Conservation (phyloP, 1,284 basidiomycete genomes). For the Cystobasidiaceae sp. region DNA sequence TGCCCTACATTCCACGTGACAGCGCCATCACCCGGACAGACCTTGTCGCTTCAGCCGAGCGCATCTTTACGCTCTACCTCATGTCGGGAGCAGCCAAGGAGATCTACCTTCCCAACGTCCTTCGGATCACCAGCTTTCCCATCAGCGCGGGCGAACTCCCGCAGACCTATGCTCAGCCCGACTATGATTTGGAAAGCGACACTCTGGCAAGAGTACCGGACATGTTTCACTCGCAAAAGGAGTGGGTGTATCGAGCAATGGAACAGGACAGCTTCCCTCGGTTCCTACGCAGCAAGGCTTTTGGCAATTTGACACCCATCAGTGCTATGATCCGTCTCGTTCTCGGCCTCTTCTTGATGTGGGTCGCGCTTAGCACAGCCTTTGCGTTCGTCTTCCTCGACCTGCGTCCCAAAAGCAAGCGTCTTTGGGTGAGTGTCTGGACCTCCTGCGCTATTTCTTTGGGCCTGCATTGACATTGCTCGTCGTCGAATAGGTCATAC, state of each 20-base stretch:
- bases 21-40: constrained; percentile 83
- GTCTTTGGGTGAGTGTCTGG: constrained; percentile 79
- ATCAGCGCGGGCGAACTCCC: constrained; percentile 59
- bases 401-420: constrained; percentile 75
- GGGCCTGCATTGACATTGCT: neutral
- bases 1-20: constrained; percentile 66
- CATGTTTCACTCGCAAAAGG: constrained; percentile 94
- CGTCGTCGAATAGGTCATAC: constrained; percentile 59
- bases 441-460: no score
- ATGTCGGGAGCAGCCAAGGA: constrained; percentile 61
- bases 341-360: constrained; percentile 76
- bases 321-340: constrained; percentile 78
- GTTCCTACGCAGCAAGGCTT: constrained; percentile 92
- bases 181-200: constrained; percentile 60
- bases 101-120: constrained; percentile 84
- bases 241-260: constrained; percentile 94
- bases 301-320: constrained; percentile 90
- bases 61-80: constrained; percentile 90
- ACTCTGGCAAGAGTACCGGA: constrained; percentile 87
- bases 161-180: constrained; percentile 50
- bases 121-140: constrained; percentile 72
- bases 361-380: constrained; percentile 82
- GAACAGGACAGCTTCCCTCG: constrained; percentile 96
- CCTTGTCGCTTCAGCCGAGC: constrained; percentile 85
- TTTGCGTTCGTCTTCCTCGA: constrained; percentile 93